These are phyloP conservation scores for Fusarium secorum DNA, from an alignment of 2,329 filamentous ascomycete species.

Conservation along the genomic window DNA sequence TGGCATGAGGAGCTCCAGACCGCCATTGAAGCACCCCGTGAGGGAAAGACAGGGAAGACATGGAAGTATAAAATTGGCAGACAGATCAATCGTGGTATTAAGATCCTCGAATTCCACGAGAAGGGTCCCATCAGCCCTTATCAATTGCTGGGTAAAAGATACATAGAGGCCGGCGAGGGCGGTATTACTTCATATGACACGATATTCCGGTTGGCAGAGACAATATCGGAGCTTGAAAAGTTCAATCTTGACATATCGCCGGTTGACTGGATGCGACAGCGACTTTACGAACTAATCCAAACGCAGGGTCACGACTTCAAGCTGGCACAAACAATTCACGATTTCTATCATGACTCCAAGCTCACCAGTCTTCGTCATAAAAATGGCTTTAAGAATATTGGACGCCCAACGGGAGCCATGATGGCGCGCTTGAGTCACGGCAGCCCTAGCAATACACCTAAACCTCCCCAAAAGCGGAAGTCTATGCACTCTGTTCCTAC, in stretches of 20 bases:
- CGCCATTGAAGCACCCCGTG: slow-evolving; percentile 45
- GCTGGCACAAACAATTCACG: slow-evolving; percentile 58
- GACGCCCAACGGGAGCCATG: slow-evolving; percentile 58
- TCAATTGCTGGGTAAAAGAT: slow-evolving; percentile 62
- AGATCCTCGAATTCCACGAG: slow-evolving; percentile 60
- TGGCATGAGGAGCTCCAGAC: slow-evolving; percentile 58
- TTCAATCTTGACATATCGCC: slow-evolving; percentile 62
- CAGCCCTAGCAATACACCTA: slow-evolving; percentile 37
- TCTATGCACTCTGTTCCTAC: slow-evolving; percentile 42
- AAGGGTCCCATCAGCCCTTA: slow-evolving; percentile 62
- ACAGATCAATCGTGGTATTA: slow-evolving; percentile 63
- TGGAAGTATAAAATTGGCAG: slow-evolving; percentile 61
- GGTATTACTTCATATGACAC: slow-evolving; percentile 63
- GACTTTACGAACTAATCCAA: slow-evolving; percentile 59
- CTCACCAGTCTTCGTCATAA: slow-evolving; percentile 57
- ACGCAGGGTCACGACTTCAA: slow-evolving; percentile 58
- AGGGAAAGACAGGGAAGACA: slow-evolving; percentile 46
- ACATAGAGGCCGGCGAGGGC: slow-evolving; percentile 52
- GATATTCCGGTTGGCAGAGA: slow-evolving; percentile 62
- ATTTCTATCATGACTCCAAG: slow-evolving; percentile 65
- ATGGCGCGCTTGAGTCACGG: slow-evolving; percentile 45
- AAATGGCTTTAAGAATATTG: slow-evolving; percentile 65
- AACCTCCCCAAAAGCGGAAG: slow-evolving; percentile 47
- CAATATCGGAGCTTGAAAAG: slow-evolving; percentile 61
- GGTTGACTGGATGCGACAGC: slow-evolving; percentile 65